Evolutionary conservation across 495 filamentous ascomycete genomes (phyloP).

Genomic region (Staphylotrichum tortipilum): DNA sequence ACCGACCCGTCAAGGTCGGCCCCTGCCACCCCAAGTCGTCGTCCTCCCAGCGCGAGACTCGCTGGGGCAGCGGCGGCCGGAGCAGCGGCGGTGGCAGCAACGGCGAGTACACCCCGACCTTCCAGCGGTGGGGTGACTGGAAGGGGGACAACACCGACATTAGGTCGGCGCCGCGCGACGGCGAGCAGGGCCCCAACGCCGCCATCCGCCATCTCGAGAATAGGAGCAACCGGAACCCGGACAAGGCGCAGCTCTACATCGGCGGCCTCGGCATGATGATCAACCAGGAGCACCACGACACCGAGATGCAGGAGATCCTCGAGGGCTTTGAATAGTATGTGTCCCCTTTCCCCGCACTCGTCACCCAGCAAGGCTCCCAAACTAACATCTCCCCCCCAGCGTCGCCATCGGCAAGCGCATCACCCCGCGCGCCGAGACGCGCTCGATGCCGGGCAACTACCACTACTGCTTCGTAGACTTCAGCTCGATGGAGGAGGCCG

Average conservation of each 20-base stretch:
- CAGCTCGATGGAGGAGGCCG: constrained; percentile 44
- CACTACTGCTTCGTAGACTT: constrained; percentile 66
- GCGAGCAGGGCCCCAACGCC: constrained; percentile 17
- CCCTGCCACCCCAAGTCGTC: constrained; percentile 44
- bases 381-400: constrained; percentile 4
- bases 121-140: constrained; percentile 36
- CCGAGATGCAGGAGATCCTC: constrained; percentile 51
- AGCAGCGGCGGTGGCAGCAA: background rate
- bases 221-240: constrained; percentile 5
- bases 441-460: constrained; percentile 46
- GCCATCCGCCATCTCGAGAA: constrained; percentile 13
- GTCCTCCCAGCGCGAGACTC: background rate
- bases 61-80: background rate
- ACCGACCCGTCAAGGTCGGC: constrained; percentile 52
- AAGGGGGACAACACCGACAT: constrained; percentile 6
- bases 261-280: constrained; percentile 52
- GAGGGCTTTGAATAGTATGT: constrained; percentile 42
- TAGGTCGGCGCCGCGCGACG: background rate
- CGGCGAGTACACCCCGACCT: constrained; percentile 14
- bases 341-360: background rate
- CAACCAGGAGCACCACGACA: constrained; percentile 45
- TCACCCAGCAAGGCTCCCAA: background rate
- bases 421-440: constrained; percentile 45
- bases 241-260: constrained; percentile 52
- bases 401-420: constrained; percentile 58